Evolutionary conservation across 2,329 filamentous ascomycete species (phyloP), one percentile per base, ranked within the genome.

Genomic region (Stromatinia cepivora): DNA sequence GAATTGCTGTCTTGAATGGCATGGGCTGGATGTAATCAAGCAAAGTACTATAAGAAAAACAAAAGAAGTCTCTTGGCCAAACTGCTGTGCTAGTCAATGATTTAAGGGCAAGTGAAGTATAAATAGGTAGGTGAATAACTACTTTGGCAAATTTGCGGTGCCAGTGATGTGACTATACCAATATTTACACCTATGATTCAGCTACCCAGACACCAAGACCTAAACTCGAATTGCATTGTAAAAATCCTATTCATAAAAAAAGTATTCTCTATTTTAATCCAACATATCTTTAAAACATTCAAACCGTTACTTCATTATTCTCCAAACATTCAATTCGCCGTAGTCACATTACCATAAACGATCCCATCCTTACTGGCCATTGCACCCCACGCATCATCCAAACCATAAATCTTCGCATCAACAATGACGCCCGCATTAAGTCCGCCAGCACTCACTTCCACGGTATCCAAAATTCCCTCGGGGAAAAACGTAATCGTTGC

Each of bases 401-500:
- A 72, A 0, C 77, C 77, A 78, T 78, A 81, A 15, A 82, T 73
- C 22, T 76, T 76, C 4, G 79, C 78, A 61, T 66, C 69, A 15
- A 76, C 71, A 6, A 31, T 61, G 39, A 76, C 71, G 4, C 70
- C 74, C n/a, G 72, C 74, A 67, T 76, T 77, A 54, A 79, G 62
- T 0, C 72, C 77, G 0, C 62, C 71, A 0, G 75, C 74, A 28
- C 75, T 71, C 10, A 76, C 63, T 45, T 74, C 68, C 57, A 79
- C 56, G 22, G 72, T 76, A 70, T 80, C 76, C 17, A 81, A 69
- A 15, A 71, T 71, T 3, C 80, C 76, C 3, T 79, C 78, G 0
- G 86, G 82, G 75, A 82, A 88, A 73, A 86, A 86, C 0, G 81
- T 80, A 58, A 82, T 80, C 3, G 85, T 87, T 0, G 78, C 86